phyloP scores from a whole-genome alignment of 2,329 filamentous ascomycete species.

The Helminthosporium solani region DNA sequence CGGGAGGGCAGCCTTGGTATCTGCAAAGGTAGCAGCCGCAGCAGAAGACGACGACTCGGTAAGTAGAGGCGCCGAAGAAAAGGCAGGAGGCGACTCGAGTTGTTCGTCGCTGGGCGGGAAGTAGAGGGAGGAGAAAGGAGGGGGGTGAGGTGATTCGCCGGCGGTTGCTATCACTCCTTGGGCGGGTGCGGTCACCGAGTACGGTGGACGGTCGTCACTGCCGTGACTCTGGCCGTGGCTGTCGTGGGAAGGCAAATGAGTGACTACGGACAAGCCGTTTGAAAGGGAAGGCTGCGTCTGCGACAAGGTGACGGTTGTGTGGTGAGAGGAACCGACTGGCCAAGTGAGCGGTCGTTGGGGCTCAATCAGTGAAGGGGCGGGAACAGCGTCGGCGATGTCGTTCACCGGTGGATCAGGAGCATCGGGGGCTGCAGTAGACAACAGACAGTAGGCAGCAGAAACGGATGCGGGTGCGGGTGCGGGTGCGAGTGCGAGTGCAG shows the following conservation, averaged over 20 bases:
- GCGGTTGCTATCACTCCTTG: conserved; percentile 45
- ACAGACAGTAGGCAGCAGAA: conserved; percentile 3
- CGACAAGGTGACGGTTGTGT: conserved; percentile 47
- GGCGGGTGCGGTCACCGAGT: conserved; percentile 34
- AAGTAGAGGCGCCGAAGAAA: conserved; percentile 55
- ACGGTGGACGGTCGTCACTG: conserved; percentile 28
- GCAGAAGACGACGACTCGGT: conserved; percentile 53
- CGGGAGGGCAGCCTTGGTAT: conserved; percentile 84
- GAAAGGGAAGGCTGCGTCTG: conserved; percentile 42
- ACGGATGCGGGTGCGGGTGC: conserved; percentile 1
- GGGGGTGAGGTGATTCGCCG: conserved; percentile 57
- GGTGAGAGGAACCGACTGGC: conserved; percentile 18
- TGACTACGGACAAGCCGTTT: conserved; percentile 50
- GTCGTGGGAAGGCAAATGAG: conserved; percentile 39
- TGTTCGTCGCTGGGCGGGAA: conserved; percentile 49
- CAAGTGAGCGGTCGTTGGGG: conserved; percentile 17
- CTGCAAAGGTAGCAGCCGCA: conserved; percentile 53
- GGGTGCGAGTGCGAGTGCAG: no score
- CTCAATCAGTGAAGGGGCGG: conserved; percentile 27
- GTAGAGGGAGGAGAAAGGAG: conserved; percentile 65
- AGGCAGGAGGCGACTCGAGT: conserved; percentile 48
- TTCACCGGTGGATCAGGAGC: conserved; percentile 27
- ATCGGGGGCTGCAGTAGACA: conserved; percentile 23
- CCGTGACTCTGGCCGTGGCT: conserved; percentile 28
- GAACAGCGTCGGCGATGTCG: conserved; percentile 28